Percentiles rank a stretch among this genome's conserved stretches.
phyloP scores from a whole-genome alignment of 2,329 filamentous ascomycete genomes.

The Diaporthe citrichinensis region DNA sequence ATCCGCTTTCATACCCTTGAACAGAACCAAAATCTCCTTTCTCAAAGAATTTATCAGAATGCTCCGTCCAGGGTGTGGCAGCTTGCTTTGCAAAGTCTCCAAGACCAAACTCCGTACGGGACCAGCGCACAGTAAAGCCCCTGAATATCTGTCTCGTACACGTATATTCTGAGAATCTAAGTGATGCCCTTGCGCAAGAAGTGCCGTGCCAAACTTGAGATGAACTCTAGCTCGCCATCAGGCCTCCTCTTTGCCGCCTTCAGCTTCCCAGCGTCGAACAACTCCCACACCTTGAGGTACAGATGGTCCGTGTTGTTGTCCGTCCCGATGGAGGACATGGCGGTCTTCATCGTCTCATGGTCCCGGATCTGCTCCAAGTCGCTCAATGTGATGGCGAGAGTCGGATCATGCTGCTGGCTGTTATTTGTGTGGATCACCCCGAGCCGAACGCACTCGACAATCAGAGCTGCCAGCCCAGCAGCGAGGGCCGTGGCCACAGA shows the following conservation, averaged over 20 bases:
- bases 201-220: not conserved
- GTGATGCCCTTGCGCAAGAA: not conserved
- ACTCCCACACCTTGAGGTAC: not conserved
- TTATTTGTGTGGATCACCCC: conserved; percentile 2
- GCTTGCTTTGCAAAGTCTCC: too few relatives aligned
- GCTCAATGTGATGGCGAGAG: not conserved
- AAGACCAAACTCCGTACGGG: too few relatives aligned
- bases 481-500: conserved; percentile 51
- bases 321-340: not conserved
- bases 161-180: too few relatives aligned
- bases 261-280: conserved; percentile 1
- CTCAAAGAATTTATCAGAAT: too few relatives aligned
- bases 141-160: too few relatives aligned
- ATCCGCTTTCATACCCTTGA: too few relatives aligned
- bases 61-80: too few relatives aligned
- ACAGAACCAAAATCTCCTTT: too few relatives aligned
- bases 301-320: not conserved
- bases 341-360: not conserved
- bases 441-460: conserved; percentile 47
- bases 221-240: not conserved
- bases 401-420: not conserved
- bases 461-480: conserved; percentile 49
- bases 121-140: too few relatives aligned
- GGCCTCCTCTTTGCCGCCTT: not conserved
- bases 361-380: conserved; percentile 16